Conservation (phyloP, 2,329 filamentous ascomycete genomes). For the Penicillium polonicum region DNA sequence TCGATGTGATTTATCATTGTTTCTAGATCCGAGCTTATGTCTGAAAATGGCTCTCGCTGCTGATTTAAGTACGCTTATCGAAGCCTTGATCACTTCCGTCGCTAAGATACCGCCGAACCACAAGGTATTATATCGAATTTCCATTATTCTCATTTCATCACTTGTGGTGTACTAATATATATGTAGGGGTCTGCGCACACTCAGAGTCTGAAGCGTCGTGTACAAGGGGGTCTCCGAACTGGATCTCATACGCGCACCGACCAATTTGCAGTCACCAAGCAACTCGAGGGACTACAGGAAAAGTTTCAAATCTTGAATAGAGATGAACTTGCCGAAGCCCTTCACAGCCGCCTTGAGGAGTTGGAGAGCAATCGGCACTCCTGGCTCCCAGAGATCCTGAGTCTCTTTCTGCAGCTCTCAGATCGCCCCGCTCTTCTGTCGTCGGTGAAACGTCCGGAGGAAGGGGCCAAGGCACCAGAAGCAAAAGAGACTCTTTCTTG, state of each 20-base stretch:
- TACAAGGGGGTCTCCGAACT: constrained; percentile 36
- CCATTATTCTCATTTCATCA: neutral
- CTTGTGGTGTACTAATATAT: constrained; percentile 4
- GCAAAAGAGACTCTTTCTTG: constrained; percentile 62
- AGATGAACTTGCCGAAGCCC: constrained; percentile 73
- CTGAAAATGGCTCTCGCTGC: constrained; percentile 67
- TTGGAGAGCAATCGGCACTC: constrained; percentile 56
- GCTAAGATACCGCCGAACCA: constrained; percentile 50
- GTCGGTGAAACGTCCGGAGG: constrained; percentile 61
- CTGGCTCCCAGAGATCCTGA: constrained; percentile 77
- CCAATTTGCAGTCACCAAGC: constrained; percentile 68
- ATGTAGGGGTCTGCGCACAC: constrained; percentile 32
- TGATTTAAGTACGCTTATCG: constrained; percentile 62
- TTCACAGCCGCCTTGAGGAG: constrained; percentile 59
- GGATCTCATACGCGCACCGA: constrained; percentile 64
- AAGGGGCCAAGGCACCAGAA: constrained; percentile 47
- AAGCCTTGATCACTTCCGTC: constrained; percentile 68
- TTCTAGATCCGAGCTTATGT: neutral
- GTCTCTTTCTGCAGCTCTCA: constrained; percentile 76
- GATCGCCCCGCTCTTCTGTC: constrained; percentile 74
- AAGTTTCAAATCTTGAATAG: constrained; percentile 78
- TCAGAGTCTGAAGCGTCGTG: constrained; percentile 31
- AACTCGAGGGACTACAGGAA: constrained; percentile 73
- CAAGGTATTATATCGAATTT: constrained; percentile 45
- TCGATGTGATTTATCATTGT: constrained; percentile 1